Evolutionary conservation across 2,329 filamentous ascomycete genomes (phyloP).

Genomic region (Trichoderma semiorbis): DNA sequence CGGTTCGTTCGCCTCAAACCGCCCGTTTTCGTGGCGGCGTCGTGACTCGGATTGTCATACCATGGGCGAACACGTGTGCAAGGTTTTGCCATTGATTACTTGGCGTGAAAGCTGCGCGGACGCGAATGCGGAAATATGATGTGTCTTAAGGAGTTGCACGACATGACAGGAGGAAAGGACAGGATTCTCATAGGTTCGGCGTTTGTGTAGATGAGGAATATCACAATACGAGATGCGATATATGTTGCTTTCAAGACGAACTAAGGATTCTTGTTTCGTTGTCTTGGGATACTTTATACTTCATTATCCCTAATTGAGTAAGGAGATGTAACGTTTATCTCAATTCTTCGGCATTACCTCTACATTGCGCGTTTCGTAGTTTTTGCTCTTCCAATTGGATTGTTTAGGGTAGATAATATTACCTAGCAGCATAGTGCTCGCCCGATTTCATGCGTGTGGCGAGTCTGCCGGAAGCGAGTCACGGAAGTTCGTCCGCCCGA

Average conservation of each 20-base stretch:
- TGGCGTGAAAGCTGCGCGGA: not conserved
- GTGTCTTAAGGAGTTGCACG: not conserved
- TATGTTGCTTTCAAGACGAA: fast-evolving
- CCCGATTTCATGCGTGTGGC: not conserved
- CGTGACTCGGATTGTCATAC: constrained; percentile 5
- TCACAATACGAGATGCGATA: not conserved
- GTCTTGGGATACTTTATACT: not conserved
- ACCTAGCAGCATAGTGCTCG: not conserved
- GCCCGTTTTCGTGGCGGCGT: not conserved
- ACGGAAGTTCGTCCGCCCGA: not conserved
- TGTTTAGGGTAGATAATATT: too few species aligned
- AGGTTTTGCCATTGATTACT: not conserved
- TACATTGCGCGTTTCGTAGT: not conserved
- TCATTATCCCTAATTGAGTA: not conserved
- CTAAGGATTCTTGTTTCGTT: not conserved
- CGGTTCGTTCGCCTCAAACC: not conserved
- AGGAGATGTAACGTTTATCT: not conserved
- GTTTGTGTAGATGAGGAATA: not conserved
- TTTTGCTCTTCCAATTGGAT: not conserved
- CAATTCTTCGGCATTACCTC: not conserved
- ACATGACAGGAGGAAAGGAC: not conserved
- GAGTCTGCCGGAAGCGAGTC: not conserved
- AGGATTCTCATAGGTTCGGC: not conserved
- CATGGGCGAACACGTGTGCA: not conserved
- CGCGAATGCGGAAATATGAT: not conserved